phyloP scores from a whole-genome alignment of 352 stramenopile species.

The Elongisporangium anandrum region DNA sequence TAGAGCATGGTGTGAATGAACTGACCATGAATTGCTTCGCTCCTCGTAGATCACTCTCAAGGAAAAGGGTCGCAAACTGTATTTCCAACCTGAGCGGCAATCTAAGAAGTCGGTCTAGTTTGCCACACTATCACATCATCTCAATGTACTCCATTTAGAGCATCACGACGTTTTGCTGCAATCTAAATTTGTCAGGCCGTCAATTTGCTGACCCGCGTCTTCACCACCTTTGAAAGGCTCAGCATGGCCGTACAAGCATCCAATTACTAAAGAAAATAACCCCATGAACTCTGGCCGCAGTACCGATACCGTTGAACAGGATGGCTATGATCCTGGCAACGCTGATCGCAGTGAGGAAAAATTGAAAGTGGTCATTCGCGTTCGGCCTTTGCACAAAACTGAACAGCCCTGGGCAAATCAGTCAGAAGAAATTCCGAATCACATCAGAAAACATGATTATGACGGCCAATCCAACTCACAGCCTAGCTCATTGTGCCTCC shows the following conservation, averaged over 20 bases:
- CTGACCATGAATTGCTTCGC: not conserved
- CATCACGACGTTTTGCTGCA: not conserved
- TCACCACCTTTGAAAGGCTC: not conserved
- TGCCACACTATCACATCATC: not conserved
- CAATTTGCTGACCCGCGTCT: not conserved
- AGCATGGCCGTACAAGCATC: not conserved
- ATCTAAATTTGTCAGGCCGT: not conserved
- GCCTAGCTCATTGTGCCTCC: conserved; percentile 25
- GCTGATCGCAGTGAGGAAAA: conserved; percentile 28
- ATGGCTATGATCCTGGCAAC: not conserved
- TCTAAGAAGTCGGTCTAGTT: not conserved
- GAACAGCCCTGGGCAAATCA: conserved; percentile 33
- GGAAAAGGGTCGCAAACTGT: conserved; percentile 21
- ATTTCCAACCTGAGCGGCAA: conserved; percentile 32
- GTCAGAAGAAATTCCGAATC: conserved; percentile 1
- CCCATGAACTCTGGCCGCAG: not conserved
- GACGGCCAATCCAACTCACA: not conserved
- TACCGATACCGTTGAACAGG: not conserved
- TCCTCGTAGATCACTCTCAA: conserved; percentile 25
- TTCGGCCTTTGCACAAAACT: conserved; percentile 44
- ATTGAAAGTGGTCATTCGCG: conserved; percentile 58
- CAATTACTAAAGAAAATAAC: not conserved
- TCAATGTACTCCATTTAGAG: not conserved
- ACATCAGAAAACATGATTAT: not conserved
- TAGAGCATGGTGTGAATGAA: too few relatives aligned